These are phyloP conservation scores for Vigna mungo DNA, from an alignment of 306 rosid species.

Conservation along the genomic window DNA sequence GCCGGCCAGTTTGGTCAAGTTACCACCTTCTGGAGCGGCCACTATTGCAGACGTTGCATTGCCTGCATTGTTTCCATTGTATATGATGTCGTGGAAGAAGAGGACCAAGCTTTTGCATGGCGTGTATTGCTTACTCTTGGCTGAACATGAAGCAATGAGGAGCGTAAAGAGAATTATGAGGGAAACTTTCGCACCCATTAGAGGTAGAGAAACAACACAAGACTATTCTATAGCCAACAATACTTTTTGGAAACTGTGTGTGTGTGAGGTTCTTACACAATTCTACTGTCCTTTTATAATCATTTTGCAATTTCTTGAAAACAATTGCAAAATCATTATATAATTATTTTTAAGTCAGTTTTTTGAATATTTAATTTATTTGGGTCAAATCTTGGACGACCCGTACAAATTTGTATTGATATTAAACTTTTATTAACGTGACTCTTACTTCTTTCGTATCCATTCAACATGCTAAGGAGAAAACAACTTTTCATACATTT, in stretches of 20 bases:
- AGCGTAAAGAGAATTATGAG: constrained; percentile 32
- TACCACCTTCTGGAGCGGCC: constrained; percentile 69
- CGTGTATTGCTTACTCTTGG: constrained; percentile 37
- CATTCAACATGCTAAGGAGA: neutral
- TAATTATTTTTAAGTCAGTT: too few relatives aligned
- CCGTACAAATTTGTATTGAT: too few relatives aligned
- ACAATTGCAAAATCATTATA: too few relatives aligned
- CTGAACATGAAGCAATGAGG: constrained; percentile 45
- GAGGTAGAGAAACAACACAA: too few relatives aligned
- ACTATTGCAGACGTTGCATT: constrained; percentile 84
- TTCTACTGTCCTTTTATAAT: constrained; percentile 37
- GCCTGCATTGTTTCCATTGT: constrained; percentile 66
- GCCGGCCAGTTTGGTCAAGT: constrained; percentile 60
- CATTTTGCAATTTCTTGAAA: too few relatives aligned
- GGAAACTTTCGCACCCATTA: constrained; percentile 45
- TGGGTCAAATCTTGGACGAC: too few relatives aligned
- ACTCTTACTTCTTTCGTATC: too few relatives aligned
- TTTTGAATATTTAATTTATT: too few relatives aligned
- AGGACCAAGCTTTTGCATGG: constrained; percentile 71
- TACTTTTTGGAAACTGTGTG: too few relatives aligned
- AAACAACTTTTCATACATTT: neutral
- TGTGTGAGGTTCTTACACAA: neutral
- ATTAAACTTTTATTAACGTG: too few relatives aligned
- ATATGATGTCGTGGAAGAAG: constrained; percentile 72
- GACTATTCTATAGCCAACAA: too few relatives aligned